Conservation (phyloP, 495 filamentous ascomycete genomes). For the Penicillium fimorum region DNA sequence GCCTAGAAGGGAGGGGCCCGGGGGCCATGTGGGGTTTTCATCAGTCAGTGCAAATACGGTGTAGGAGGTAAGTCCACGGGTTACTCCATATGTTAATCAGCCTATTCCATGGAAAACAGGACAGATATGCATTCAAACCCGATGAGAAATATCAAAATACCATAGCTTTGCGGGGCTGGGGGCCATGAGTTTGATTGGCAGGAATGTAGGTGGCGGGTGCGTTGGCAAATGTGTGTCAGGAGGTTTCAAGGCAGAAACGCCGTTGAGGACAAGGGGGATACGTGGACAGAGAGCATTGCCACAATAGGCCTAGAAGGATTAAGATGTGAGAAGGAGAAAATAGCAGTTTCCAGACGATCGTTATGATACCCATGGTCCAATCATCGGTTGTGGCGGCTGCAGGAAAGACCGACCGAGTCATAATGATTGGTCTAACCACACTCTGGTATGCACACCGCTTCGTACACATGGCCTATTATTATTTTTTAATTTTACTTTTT, state of each 20-base stretch:
- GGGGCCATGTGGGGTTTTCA: not conserved
- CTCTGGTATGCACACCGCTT: slow-evolving; percentile 10
- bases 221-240: slow-evolving; percentile 15
- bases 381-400: slow-evolving; percentile 11
- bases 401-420: not conserved
- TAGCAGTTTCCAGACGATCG: slow-evolving; percentile 7
- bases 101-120: not conserved
- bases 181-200: not conserved
- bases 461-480: slow-evolving; percentile 10
- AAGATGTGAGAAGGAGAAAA: not conserved
- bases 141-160: not conserved
- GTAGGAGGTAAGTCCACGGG: no score
- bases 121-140: not conserved
- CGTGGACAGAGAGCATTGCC: slow-evolving; percentile 12
- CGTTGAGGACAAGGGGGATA: slow-evolving; percentile 9
- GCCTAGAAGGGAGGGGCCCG: not conserved
- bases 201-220: slow-evolving; percentile 1
- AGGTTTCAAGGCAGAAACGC: slow-evolving; percentile 9
- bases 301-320: slow-evolving; percentile 4
- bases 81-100: not conserved
- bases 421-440: slow-evolving; percentile 3
- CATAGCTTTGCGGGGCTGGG: slow-evolving; percentile 9
- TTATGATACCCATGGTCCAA: slow-evolving; percentile 3
- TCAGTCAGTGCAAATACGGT: slow-evolving; percentile 5
- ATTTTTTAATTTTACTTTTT: not conserved